A percentile compares a stretch with the other conserved stretches of the same genome.
These are phyloP conservation scores for Naganishia vishniacii DNA, from an alignment of 768 basidiomycete genomes.

Conservation along the genomic window DNA sequence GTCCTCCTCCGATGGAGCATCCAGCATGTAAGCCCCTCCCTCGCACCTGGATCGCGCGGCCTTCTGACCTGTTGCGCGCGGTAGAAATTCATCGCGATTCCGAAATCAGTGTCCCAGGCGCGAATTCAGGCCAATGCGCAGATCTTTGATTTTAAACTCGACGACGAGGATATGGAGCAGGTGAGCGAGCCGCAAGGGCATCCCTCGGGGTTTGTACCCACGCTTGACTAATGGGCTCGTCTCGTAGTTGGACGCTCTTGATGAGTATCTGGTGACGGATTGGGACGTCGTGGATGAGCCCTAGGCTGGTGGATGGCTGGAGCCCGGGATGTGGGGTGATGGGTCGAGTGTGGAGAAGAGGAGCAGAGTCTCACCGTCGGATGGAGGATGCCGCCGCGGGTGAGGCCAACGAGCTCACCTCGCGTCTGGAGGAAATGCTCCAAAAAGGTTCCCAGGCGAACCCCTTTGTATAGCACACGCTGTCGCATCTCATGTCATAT, in stretches of 20 bases:
- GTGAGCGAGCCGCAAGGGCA: no score
- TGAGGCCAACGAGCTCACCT: no score
- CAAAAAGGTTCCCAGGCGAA: no score
- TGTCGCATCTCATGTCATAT: background rate
- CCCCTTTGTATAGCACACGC: background rate
- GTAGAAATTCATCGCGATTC: constrained; percentile 52
- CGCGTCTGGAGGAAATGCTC: no score
- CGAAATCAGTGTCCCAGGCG: constrained; percentile 51
- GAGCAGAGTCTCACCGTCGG: no score
- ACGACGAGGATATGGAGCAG: constrained; percentile 51
- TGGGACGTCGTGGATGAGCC: constrained; percentile 48
- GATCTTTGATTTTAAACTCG: constrained; percentile 53
- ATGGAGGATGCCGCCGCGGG: no score
- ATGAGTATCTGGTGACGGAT: constrained; percentile 50
- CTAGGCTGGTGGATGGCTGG: background rate
- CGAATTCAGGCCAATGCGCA: constrained; percentile 52
- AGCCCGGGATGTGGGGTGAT: background rate
- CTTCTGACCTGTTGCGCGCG: no score
- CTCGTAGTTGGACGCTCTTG: constrained; percentile 44
- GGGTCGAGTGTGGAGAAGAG: no score
- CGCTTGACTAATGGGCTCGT: background rate
- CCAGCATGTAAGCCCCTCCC: constrained; percentile 56
- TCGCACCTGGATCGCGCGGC: background rate
- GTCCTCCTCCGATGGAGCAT: constrained; percentile 74
- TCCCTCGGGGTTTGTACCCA: no score